Percentiles rank a stretch among this genome's conserved stretches.
phyloP scores from a whole-genome alignment of 805 yeast species.

The Kodamaea restingae region DNA sequence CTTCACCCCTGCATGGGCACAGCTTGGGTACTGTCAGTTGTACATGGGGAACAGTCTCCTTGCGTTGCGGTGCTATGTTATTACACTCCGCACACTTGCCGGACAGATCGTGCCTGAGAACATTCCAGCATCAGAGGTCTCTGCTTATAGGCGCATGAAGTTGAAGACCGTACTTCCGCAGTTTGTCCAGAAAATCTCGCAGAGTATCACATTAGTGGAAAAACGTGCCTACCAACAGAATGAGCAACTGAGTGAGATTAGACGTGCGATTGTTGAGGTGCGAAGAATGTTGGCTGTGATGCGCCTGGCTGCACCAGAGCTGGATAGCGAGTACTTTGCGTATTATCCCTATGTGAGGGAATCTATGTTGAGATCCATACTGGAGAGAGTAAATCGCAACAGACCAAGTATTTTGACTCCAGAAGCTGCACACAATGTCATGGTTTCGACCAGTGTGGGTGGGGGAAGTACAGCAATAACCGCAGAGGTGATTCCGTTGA shows the following conservation, averaged over 20 bases:
- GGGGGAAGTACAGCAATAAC: conserved; percentile 11
- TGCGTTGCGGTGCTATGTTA: conserved; percentile 31
- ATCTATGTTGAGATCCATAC: conserved; percentile 21
- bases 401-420: conserved; percentile 36
- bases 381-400: conserved; percentile 27
- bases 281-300: conserved; percentile 25
- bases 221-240: conserved; percentile 36
- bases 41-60: conserved; percentile 35
- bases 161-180: conserved; percentile 30
- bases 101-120: conserved; percentile 31
- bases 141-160: conserved; percentile 21
- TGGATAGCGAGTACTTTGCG: conserved; percentile 24
- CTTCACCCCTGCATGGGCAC: conserved; percentile 42
- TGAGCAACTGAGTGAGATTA: conserved; percentile 23
- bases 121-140: conserved; percentile 12
- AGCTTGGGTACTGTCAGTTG: conserved; percentile 40
- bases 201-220: conserved; percentile 32
- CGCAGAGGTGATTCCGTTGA: conserved; percentile 9
- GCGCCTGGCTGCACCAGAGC: conserved; percentile 19
- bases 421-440: conserved; percentile 34
- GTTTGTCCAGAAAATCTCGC: conserved; percentile 33
- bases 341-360: conserved; percentile 24
- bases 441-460: conserved; percentile 22
- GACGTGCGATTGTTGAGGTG: conserved; percentile 20
- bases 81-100: conserved; percentile 25